Base-by-base conservation (phyloP, 2,329 filamentous ascomycete species). In the Tolypocladium sp. region DNA sequence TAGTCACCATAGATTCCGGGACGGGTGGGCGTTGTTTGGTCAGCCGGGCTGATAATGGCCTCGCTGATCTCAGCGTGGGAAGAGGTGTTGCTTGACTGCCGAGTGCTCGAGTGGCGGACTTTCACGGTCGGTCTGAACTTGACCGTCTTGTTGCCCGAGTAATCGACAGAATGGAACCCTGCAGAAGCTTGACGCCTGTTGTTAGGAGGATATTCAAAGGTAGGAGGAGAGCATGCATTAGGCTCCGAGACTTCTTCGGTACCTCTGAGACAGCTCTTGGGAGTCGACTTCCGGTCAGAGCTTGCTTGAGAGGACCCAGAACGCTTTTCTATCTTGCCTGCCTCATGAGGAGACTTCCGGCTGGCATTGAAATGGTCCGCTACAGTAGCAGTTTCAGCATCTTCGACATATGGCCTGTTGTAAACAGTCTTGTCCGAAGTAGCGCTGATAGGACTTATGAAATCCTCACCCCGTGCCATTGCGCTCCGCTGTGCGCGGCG, bases 401-500 rank as follows among this genome's bases (percentile, higher is more conserved):
- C 59, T 41, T 67, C 64, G 20, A 63, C 58, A 30, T 66, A 65
- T 9, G 63, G 63, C 35, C 37, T 30, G 33, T 63, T 64, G 12
- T 65, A 67, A 8, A 35, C 40, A 8, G 41, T 25, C 37, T 41
- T 25, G 20, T 27, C 42, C 12, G 33, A 49, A 7, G 27, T 17
- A 35, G 25, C 13, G 55, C 46, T 41, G 3, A 38, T 9, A 12
- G 40, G 27, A 25, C 40, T 41, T 22, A 25, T 33, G 12, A 12
- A 33, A 33, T 37, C 20, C 9, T 25, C 55, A 35, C 17, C 35
- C 17, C 60, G 59, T 20, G 56, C 40, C 1, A 61, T 60, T 12
- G 63, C 59, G 13, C 62, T 63, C 30, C 71, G 61, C 51, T 71
- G 64, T 25, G 66, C 67, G 56, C 70, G 65, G 13, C 71, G 69